Evolutionary conservation across 352 stramenopile species (phyloP).

Genomic region (Aphanomyces cochlioides): DNA sequence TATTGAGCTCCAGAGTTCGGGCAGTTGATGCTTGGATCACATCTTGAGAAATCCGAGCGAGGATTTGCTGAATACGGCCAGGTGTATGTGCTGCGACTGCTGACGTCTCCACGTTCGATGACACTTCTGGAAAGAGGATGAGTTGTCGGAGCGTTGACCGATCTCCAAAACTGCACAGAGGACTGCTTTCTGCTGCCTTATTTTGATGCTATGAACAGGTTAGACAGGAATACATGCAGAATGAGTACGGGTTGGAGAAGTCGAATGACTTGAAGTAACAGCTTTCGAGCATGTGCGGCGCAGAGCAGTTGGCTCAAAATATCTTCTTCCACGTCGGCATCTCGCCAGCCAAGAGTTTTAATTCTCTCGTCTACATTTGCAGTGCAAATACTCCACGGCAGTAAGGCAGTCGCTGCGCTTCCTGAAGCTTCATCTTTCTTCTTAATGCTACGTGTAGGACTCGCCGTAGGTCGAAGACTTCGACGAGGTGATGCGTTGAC

Average conservation of each 20-base stretch:
- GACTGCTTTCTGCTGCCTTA: constrained; percentile 38
- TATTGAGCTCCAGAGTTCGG: constrained; percentile 51
- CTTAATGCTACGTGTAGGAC: constrained; percentile 48
- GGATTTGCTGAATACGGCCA: constrained; percentile 57
- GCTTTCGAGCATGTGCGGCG: constrained; percentile 57
- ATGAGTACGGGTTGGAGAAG: constrained; percentile 34
- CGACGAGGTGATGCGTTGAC: constrained; percentile 34
- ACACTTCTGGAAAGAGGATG: constrained; percentile 43
- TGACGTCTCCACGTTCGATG: neutral
- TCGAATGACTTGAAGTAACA: constrained; percentile 63
- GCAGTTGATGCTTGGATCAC: constrained; percentile 40
- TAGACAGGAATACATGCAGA: constrained; percentile 8
- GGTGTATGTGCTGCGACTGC: constrained; percentile 30
- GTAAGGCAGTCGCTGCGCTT: constrained; percentile 43
- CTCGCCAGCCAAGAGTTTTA: constrained; percentile 51
- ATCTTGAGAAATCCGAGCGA: constrained; percentile 48
- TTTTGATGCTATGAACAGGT: constrained; percentile 31
- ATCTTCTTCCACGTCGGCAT: constrained; percentile 65
- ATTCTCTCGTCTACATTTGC: constrained; percentile 57
- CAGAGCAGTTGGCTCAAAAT: constrained; percentile 55
- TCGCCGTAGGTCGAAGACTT: constrained; percentile 35
- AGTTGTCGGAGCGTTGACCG: constrained; percentile 65
- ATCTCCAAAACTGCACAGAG: constrained; percentile 55
- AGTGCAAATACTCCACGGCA: constrained; percentile 65
- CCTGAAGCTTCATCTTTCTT: constrained; percentile 24